Conservation (phyloP, 73 alveolate genomes). For the Paramecium caudatum region DNA sequence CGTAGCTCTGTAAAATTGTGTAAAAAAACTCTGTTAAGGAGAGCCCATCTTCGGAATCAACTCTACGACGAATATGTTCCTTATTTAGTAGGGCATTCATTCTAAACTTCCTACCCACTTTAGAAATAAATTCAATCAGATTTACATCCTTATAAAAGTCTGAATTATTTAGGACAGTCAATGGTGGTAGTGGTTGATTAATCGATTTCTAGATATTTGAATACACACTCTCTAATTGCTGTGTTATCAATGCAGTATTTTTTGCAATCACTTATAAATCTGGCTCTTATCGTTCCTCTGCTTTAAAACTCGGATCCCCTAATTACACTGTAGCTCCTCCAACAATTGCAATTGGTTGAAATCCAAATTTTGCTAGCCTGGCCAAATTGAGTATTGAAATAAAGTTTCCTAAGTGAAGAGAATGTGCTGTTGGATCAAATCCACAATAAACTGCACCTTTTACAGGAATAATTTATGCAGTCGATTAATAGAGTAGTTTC, state of each 20-base stretch:
- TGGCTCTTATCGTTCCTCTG: conserved; percentile 63
- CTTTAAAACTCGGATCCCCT: conserved; percentile 78
- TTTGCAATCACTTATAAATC: background rate
- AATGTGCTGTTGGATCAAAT: conserved; percentile 79
- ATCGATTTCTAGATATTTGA: conserved; percentile 31
- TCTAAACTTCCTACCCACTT: conserved; percentile 71
- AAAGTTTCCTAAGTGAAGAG: conserved; percentile 78
- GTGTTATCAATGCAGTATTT: conserved; percentile 42
- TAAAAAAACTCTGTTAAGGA: conserved; percentile 80
- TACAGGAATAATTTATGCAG: background rate
- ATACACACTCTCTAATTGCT: conserved; percentile 24
- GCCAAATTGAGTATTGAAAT: conserved; percentile 71
- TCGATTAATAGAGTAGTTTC: conserved; percentile 2
- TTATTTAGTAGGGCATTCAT: conserved; percentile 52
- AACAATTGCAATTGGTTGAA: conserved; percentile 76
- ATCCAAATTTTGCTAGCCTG: conserved; percentile 3
- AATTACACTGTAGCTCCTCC: conserved; percentile 80
- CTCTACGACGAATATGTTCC: background rate
- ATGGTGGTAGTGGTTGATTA: no score
- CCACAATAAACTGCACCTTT: conserved; percentile 72
- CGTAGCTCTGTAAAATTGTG: conserved; percentile 74
- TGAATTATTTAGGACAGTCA: background rate
- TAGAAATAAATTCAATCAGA: conserved; percentile 64
- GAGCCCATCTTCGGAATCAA: conserved; percentile 68
- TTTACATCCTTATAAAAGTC: conserved; percentile 68